Percentiles rank a stretch among this genome's conserved stretches.
Conservation (phyloP, 805 yeast genomes). For the Monosporozyma servazzii region DNA sequence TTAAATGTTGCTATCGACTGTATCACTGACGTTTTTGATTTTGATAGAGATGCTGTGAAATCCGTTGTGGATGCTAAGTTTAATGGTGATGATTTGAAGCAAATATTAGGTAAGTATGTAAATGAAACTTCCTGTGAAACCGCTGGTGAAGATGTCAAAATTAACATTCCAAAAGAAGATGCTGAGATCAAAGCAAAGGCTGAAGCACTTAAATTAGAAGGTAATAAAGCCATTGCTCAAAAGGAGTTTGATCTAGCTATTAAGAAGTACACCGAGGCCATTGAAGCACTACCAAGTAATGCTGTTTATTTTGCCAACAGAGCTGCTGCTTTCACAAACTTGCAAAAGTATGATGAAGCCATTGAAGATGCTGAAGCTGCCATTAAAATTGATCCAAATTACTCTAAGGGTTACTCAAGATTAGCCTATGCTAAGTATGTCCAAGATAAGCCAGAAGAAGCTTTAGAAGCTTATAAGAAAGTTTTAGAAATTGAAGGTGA, state of each 20-base stretch:
- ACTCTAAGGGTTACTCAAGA: constrained; percentile 90
- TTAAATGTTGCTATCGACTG: constrained; percentile 91
- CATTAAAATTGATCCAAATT: constrained; percentile 63
- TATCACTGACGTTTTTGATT: constrained; percentile 75
- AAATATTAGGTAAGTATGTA: constrained; percentile 32
- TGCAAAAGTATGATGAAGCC: constrained; percentile 66
- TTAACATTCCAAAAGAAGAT: constrained; percentile 33
- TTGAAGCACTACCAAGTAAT: constrained; percentile 57
- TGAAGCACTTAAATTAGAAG: constrained; percentile 76
- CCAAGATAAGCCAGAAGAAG: constrained; percentile 82
- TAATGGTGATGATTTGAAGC: constrained; percentile 39
- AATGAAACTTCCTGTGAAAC: constrained; percentile 10
- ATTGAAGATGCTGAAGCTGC: constrained; percentile 78
- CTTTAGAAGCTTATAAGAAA: constrained; percentile 81
- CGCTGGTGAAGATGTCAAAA: constrained; percentile 34
- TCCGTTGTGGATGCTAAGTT: constrained; percentile 29
- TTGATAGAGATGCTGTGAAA: constrained; percentile 39
- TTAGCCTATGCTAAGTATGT: constrained; percentile 91
- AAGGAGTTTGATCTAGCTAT: constrained; percentile 66
- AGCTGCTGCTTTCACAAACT: constrained; percentile 91
- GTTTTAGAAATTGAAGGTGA: constrained; percentile 87
- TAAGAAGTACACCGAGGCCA: constrained; percentile 71
- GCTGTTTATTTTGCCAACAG: constrained; percentile 87
- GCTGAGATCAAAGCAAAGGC: constrained; percentile 62
- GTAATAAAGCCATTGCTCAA: constrained; percentile 81